phyloP scores from a whole-genome alignment of 202 grass and related monocot species.

The Miscanthus sacchariflorus region DNA sequence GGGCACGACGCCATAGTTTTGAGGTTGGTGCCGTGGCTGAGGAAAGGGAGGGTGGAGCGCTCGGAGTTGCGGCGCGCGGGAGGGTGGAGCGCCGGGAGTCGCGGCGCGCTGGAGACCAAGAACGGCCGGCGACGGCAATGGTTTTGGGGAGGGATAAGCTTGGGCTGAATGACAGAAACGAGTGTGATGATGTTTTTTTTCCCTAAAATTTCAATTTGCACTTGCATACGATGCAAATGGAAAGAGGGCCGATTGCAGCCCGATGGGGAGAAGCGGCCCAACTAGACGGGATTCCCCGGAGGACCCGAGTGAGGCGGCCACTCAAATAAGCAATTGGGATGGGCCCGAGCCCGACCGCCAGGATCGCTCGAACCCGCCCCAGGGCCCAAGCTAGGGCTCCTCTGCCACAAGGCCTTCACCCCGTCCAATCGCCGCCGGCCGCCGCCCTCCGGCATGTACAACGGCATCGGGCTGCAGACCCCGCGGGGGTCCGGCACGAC shows the following conservation, averaged over 20 bases:
- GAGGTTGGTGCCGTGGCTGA: background rate
- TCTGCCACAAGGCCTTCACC: background rate
- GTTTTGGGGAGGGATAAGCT: slow-evolving; percentile 44
- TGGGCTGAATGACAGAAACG: no score
- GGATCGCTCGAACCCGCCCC: background rate
- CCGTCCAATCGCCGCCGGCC: background rate
- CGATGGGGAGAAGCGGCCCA: background rate
- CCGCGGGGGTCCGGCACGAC: slow-evolving; percentile 87
- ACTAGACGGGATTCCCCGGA: no score
- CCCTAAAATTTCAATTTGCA: no score
- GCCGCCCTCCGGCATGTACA: slow-evolving; percentile 67
- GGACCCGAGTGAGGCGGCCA: no score
- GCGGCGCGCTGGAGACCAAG: background rate
- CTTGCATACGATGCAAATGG: background rate
- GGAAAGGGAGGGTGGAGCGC: background rate
- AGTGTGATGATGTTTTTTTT: no score
- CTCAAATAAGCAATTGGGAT: no score
- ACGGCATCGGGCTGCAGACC: slow-evolving; percentile 90
- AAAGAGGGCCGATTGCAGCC: background rate
- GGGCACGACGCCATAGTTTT: slow-evolving; percentile 40
- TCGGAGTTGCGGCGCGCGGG: background rate
- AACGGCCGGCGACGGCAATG: background rate
- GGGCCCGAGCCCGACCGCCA: background rate
- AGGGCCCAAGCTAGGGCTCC: background rate
- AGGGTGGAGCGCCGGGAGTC: background rate